Evolutionary conservation across 2,329 filamentous ascomycete genomes (phyloP).

Genomic region (Colletotrichum navitas): DNA sequence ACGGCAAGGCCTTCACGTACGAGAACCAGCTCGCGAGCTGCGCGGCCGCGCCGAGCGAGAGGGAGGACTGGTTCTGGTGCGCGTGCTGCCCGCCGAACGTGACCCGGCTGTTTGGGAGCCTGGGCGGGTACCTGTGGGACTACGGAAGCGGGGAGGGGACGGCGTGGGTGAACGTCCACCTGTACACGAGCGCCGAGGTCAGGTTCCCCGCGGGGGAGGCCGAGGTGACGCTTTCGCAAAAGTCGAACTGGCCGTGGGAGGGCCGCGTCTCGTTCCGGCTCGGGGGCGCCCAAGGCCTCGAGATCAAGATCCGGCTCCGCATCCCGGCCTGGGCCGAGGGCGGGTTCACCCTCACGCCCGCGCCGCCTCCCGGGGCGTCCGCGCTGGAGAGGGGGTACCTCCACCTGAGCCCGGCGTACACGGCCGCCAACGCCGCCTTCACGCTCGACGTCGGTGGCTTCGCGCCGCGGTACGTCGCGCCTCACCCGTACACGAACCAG

Average conservation of each 20-base stretch:
- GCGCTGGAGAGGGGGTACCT: constrained; percentile 64
- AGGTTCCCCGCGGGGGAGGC: constrained; percentile 52
- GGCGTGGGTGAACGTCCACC: constrained; percentile 64
- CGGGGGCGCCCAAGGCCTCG: constrained; percentile 44
- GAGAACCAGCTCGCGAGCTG: constrained; percentile 71
- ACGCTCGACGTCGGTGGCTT: constrained; percentile 60
- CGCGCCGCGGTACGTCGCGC: constrained; percentile 60
- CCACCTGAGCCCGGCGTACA: constrained; percentile 56
- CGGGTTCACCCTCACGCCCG: constrained; percentile 52
- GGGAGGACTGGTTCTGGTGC: constrained; percentile 69
- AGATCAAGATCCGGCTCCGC: constrained; percentile 60
- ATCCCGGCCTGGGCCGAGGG: constrained; percentile 65
- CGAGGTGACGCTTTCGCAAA: constrained; percentile 59
- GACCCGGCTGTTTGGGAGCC: constrained; percentile 64
- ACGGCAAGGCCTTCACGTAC: constrained; percentile 71
- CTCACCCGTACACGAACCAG: constrained; percentile 69
- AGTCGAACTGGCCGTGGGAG: constrained; percentile 69
- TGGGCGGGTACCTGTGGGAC: constrained; percentile 70
- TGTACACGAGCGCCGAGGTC: constrained; percentile 66
- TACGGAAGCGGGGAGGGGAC: constrained; percentile 48
- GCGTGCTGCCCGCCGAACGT: constrained; percentile 74
- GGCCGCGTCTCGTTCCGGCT: constrained; percentile 63
- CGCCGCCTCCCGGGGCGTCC: constrained; percentile 47
- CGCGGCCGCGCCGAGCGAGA: constrained; percentile 60
- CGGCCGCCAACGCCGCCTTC: constrained; percentile 56